phyloP scores from a whole-genome alignment of 495 filamentous ascomycete genomes.

The Astrothelium macrocarpum region DNA sequence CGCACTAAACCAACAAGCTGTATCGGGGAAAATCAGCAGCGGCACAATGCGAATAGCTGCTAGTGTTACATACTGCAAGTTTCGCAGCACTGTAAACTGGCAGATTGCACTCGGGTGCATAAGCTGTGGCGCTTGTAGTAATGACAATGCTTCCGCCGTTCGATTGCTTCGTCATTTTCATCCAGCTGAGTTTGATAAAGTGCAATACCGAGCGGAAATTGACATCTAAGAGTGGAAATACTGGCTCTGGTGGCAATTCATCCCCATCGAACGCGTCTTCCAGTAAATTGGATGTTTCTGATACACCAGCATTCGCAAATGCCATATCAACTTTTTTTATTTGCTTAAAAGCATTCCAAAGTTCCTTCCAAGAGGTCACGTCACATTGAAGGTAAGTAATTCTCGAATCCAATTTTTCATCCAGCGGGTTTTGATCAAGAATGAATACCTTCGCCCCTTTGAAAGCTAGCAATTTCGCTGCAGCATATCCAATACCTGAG shows the following conservation, averaged over 20 bases:
- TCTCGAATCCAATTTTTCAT: slow-evolving; percentile 2
- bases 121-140: slow-evolving; percentile 28
- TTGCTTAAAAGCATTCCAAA: background rate
- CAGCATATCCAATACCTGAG: slow-evolving; percentile 18
- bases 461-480: slow-evolving; percentile 18
- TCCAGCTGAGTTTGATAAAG: slow-evolving; percentile 25
- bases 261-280: slow-evolving; percentile 14
- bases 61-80: background rate
- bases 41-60: too few relatives aligned
- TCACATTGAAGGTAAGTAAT: background rate
- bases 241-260: background rate
- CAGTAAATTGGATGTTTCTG: slow-evolving; percentile 12
- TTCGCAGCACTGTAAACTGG: slow-evolving; percentile 24
- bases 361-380: background rate
- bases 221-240: background rate
- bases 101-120: slow-evolving; percentile 25
- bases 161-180: slow-evolving; percentile 19
- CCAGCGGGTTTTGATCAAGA: slow-evolving; percentile 19
- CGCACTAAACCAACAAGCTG: slow-evolving; percentile 21
- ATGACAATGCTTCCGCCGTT: slow-evolving; percentile 28
- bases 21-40: too few relatives aligned
- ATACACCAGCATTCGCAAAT: slow-evolving; percentile 27
- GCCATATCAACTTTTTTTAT: slow-evolving; percentile 24
- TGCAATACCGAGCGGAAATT: slow-evolving; percentile 11
- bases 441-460: slow-evolving; percentile 21